phyloP scores from a whole-genome alignment of 495 filamentous ascomycete genomes.

The Aspergillus carlsbadensis region DNA sequence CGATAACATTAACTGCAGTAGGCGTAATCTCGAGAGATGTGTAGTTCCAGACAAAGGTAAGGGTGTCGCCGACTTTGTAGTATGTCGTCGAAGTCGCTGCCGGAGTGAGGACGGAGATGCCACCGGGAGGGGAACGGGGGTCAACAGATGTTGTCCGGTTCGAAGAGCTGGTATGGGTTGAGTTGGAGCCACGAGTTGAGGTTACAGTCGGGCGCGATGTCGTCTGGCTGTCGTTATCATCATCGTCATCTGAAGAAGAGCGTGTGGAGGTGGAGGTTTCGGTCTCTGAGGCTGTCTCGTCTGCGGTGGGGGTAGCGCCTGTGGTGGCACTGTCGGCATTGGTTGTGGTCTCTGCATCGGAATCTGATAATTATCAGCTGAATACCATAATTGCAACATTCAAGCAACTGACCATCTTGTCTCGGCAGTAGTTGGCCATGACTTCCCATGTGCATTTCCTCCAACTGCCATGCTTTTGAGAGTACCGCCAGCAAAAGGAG shows the following conservation, averaged over 20 bases:
- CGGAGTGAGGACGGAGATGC: conserved; percentile 81
- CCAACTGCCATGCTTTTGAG: conserved; percentile 50
- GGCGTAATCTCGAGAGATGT: conserved; percentile 80
- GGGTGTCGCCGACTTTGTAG: conserved; percentile 83
- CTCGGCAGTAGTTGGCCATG: conserved; percentile 34
- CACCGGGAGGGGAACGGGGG: conserved; percentile 64
- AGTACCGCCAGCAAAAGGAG: conserved; percentile 46
- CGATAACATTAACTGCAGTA: conserved; percentile 75
- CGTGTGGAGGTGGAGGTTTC: conserved; percentile 13
- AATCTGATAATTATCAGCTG: not conserved
- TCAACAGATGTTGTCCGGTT: conserved; percentile 53
- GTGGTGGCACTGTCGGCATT: conserved; percentile 24
- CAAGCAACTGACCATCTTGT: conserved; percentile 31
- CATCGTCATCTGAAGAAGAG: conserved; percentile 4
- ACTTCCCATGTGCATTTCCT: conserved; percentile 24
- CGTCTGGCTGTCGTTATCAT: not conserved
- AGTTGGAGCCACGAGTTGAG: conserved; percentile 21
- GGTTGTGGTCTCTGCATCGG: conserved; percentile 22
- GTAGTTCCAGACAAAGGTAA: conserved; percentile 95
- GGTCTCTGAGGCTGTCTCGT: conserved; percentile 23
- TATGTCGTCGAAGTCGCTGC: conserved; percentile 60
- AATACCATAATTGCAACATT: not conserved
- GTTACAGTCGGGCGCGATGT: conserved; percentile 27
- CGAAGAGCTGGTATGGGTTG: conserved; percentile 35
- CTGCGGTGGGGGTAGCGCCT: conserved; percentile 19